Evolutionary conservation across 1,284 basidiomycete species (phyloP), one percentile per base, ranked within the genome.

Genomic region (Rhodotorula sp.): DNA sequence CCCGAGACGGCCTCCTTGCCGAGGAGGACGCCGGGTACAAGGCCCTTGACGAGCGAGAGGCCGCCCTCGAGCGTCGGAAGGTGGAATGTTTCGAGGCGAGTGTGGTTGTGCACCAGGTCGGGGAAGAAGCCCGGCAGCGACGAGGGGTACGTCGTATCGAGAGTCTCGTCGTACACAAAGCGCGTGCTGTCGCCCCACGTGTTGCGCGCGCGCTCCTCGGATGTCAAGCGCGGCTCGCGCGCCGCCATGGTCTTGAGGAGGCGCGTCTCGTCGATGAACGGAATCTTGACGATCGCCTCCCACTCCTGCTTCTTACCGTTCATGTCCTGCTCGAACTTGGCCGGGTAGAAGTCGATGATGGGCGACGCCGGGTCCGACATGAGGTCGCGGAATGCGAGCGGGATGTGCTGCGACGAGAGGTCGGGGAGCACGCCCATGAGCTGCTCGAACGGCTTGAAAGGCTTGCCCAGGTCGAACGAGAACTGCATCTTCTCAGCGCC

Each of bases 261-360:
- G 61, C 92, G 85, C 27, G 85, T 80, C 82, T 97, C 89, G 61
- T 97, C 89, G 74, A 99, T 99, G 82, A 99, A 99, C 0, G 97
- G 97, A 77, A 99, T 98, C 84, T 99, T 98, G 71, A 99, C 94
- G 70, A 99, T 88, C 0, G 96, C 96, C 81, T 99, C 97, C 97
- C 97, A 99, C 48, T 97, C 95, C 78, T 91, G 89, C 81, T 96
- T 99, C 86, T 99, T 99, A 61, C 97, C 97, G 79, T 99, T 99
- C 80, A 97, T 83, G 83, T 99, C 97, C 75, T 88, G 88, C 76
- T 93, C 94, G 77, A 98, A 99, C 65, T 92, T 88, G 25, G 84
- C 77, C 0, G 97, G 97, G 81, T 99, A 99, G 83, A 99, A 99
- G 80, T 97, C 92, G 65, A 92, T 82, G 78, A 99, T 97, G 0